Percentiles rank a stretch among this genome's conserved stretches.
Evolutionary conservation across 441 rosid species (phyloP).

Genomic region (Omphalea diandra): DNA sequence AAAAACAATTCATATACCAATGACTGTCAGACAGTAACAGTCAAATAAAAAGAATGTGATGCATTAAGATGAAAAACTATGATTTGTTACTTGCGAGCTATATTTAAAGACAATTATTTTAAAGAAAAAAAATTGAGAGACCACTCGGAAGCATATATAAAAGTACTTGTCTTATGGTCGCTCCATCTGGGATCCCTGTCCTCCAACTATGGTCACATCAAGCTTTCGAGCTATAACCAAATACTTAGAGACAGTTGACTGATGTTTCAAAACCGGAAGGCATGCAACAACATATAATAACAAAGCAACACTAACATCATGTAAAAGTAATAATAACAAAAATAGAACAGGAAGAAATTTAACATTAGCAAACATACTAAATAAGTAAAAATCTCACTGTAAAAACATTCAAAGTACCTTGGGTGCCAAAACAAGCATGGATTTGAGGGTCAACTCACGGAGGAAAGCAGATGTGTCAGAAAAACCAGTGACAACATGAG

Average conservation of each 20-base stretch:
- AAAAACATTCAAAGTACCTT: constrained; percentile 52
- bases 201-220: too few species aligned
- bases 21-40: not conserved
- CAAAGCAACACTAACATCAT: not conserved
- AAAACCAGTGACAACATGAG: constrained; percentile 94
- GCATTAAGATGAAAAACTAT: not conserved
- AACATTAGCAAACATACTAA: not conserved
- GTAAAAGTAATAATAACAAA: not conserved
- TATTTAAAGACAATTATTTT: too few species aligned
- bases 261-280: not conserved
- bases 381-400: not conserved
- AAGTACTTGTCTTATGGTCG: too few species aligned
- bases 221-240: too few species aligned
- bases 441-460: constrained; percentile 96
- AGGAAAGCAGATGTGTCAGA: constrained; percentile 92
- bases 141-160: too few species aligned
- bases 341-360: not conserved
- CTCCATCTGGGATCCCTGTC: too few species aligned
- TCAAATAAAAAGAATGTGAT: not conserved
- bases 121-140: too few species aligned
- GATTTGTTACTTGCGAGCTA: not conserved
- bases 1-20: not conserved
- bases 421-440: constrained; percentile 97
- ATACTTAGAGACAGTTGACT: too few species aligned
- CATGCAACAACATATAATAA: too few species aligned